These are phyloP conservation scores for Butyriboletus loyo DNA, from an alignment of 768 basidiomycete genomes.

Conservation along the genomic window DNA sequence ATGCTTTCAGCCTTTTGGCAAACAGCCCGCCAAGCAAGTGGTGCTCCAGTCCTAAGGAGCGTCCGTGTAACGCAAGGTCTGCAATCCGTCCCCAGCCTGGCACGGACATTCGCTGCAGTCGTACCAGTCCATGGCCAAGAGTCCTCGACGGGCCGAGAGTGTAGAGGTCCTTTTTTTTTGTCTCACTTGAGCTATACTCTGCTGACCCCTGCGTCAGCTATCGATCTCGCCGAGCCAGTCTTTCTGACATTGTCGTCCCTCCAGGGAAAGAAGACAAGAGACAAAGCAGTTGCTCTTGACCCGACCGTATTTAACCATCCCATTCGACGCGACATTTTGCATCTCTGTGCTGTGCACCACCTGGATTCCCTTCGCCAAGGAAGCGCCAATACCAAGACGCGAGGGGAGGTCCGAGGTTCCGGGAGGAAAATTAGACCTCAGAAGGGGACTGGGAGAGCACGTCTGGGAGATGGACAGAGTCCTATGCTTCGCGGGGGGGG, in stretches of 20 bases:
- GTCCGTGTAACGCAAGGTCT: background rate
- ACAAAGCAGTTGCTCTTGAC: conserved; percentile 61
- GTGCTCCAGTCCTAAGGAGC: background rate
- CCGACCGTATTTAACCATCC: conserved; percentile 87
- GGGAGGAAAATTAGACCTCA: conserved; percentile 87
- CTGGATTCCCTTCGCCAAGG: conserved; percentile 90
- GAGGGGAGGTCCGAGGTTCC: conserved; percentile 86
- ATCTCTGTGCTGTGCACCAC: conserved; percentile 87
- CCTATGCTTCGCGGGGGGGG: conserved; percentile 92
- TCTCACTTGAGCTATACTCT: conserved; percentile 1
- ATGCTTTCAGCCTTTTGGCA: conserved; percentile 22
- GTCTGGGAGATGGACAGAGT: conserved; percentile 84
- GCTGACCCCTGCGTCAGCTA: conserved; percentile 29
- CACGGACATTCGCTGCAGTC: conserved; percentile 12
- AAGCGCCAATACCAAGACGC: conserved; percentile 86
- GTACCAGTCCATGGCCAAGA: conserved; percentile 3
- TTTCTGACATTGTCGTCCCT: conserved; percentile 63
- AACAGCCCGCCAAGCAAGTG: conserved; percentile 12
- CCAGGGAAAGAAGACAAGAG: conserved; percentile 39
- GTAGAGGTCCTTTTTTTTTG: conserved; percentile 15
- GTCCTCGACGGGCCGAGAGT: background rate
- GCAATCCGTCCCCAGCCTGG: background rate
- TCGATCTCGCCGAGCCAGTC: conserved; percentile 45
- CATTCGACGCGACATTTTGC: conserved; percentile 87
- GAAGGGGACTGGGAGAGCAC: conserved; percentile 88